phyloP scores from a whole-genome alignment of 805 yeast genomes.

The Saturnispora halmiae region DNA sequence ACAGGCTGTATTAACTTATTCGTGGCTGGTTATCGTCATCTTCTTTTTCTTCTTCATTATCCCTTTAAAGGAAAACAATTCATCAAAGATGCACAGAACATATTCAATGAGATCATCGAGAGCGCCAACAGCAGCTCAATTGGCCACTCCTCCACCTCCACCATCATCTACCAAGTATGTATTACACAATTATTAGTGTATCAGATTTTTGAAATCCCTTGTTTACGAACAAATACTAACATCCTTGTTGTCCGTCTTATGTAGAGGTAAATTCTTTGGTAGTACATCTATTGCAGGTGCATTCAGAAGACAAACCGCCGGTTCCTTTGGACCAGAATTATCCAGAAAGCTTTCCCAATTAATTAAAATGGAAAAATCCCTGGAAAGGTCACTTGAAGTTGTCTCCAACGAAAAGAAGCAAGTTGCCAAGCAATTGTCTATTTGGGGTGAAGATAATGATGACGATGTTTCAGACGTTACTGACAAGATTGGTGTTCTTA shows the following conservation, averaged over 20 bases:
- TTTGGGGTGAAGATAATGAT: constrained; percentile 98
- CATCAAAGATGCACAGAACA: constrained; percentile 80
- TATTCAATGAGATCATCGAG: constrained; percentile 90
- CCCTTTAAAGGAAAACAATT: background rate
- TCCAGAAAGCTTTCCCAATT: constrained; percentile 84
- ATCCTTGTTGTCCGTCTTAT: background rate
- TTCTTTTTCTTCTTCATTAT: background rate
- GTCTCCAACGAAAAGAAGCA: constrained; percentile 91
- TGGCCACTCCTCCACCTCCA: constrained; percentile 94
- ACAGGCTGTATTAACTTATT: constrained; percentile 1
- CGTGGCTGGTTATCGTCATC: constrained; percentile 7
- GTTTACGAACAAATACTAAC: constrained; percentile 4
- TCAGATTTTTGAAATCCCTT: background rate
- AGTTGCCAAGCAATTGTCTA: constrained; percentile 92
- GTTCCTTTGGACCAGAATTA: constrained; percentile 89
- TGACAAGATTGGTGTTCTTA: constrained; percentile 91
- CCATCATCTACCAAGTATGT: constrained; percentile 63
- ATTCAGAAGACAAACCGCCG: constrained; percentile 79
- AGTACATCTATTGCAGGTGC: constrained; percentile 57
- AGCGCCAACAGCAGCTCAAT: constrained; percentile 96
- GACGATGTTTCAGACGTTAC: constrained; percentile 96
- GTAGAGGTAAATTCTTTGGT: constrained; percentile 63
- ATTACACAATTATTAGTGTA: too few species aligned
- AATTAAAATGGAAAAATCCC: constrained; percentile 93
- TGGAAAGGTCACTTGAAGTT: constrained; percentile 87